These are phyloP conservation scores for Russula brevipes DNA, from an alignment of 768 basidiomycete genomes.

Conservation along the genomic window DNA sequence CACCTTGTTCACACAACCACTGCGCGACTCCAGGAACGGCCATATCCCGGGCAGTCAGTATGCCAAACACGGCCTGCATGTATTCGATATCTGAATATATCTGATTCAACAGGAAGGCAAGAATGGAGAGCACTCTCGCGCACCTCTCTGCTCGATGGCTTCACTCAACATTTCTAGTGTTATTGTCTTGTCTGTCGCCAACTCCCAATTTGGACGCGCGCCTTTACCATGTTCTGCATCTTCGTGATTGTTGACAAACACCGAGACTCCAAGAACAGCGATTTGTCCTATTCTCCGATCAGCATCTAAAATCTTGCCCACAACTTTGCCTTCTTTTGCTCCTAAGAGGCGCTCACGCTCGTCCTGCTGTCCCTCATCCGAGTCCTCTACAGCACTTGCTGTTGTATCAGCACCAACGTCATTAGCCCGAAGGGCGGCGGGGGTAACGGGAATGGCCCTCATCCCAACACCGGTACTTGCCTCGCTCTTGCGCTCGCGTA, in stretches of 20 bases:
- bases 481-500: constrained; percentile 21
- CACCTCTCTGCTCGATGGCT: constrained; percentile 10
- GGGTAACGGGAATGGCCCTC: constrained; percentile 8
- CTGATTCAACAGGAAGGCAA: not conserved
- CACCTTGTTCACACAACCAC: constrained; percentile 44
- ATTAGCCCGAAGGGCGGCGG: constrained; percentile 3
- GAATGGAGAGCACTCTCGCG: constrained; percentile 1
- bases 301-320: constrained; percentile 30
- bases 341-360: constrained; percentile 32
- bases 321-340: constrained; percentile 30
- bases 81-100: constrained; percentile 37
- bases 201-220: not conserved
- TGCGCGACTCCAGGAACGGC: constrained; percentile 32
- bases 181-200: constrained; percentile 1
- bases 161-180: constrained; percentile 10
- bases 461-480: constrained; percentile 17
- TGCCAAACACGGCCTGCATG: constrained; percentile 39
- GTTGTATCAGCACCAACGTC: constrained; percentile 6
- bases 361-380: constrained; percentile 21
- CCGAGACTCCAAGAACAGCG: constrained; percentile 4
- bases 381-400: constrained; percentile 21
- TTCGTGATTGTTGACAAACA: not conserved
- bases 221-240: not conserved
- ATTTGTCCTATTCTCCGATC: constrained; percentile 23
- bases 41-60: constrained; percentile 35